These are phyloP conservation scores for Cytidiella melzeri DNA, from an alignment of 768 basidiomycete genomes.

Conservation along the genomic window DNA sequence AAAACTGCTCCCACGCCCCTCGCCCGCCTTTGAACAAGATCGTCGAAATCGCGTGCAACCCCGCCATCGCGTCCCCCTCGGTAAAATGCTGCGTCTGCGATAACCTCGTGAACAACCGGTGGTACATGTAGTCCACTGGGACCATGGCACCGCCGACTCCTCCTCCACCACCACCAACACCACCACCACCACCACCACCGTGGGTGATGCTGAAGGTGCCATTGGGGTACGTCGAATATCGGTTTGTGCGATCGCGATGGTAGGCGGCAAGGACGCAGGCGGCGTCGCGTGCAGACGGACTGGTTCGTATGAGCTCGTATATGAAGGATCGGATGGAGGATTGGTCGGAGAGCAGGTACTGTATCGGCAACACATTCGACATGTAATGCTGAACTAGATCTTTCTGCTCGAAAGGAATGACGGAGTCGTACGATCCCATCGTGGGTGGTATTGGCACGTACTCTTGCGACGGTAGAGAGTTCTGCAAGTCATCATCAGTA, in stretches of 20 bases:
- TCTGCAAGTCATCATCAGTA: constrained; percentile 11
- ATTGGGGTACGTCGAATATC: neutral
- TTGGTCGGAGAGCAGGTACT: constrained; percentile 63
- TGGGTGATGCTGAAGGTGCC: no score
- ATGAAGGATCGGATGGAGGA: constrained; percentile 42
- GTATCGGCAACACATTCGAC: constrained; percentile 53
- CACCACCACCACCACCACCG: neutral
- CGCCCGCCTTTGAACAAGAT: constrained; percentile 74
- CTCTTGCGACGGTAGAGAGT: neutral
- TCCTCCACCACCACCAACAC: neutral
- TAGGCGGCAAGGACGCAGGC: constrained; percentile 59
- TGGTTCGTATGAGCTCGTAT: constrained; percentile 37
- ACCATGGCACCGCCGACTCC: neutral
- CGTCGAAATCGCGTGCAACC: constrained; percentile 67
- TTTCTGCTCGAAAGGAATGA: constrained; percentile 20
- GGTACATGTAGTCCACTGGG: neutral
- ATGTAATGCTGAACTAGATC: constrained; percentile 44
- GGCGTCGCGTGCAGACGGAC: constrained; percentile 46
- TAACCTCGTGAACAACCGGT: constrained; percentile 8
- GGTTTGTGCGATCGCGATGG: constrained; percentile 31
- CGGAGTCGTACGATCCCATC: constrained; percentile 9
- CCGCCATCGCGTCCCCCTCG: constrained; percentile 74
- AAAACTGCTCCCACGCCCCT: constrained; percentile 64
- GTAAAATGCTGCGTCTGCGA: constrained; percentile 24
- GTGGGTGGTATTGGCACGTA: neutral